phyloP scores from a whole-genome alignment of 2,329 filamentous ascomycete species.

The Drechslerella dactyloides region DNA sequence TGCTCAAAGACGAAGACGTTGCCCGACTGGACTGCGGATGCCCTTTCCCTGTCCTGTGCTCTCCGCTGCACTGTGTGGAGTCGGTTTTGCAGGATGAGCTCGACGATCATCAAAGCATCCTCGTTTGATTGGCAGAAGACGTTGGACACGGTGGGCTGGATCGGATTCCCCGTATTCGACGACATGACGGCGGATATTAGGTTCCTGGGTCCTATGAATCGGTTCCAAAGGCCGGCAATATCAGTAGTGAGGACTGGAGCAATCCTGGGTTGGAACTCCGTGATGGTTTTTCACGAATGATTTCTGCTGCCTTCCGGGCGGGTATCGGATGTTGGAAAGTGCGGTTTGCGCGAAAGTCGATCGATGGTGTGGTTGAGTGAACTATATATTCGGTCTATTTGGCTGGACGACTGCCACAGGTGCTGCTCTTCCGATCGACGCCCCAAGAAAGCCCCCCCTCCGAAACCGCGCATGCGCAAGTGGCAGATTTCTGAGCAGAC shows the following conservation, averaged over 20 bases:
- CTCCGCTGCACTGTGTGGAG: conserved; percentile 58
- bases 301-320: too few relatives aligned
- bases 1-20: conserved; percentile 93
- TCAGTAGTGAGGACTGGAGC: not conserved
- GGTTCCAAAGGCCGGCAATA: not conserved
- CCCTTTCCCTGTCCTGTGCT: conserved; percentile 83
- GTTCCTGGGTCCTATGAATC: conserved; percentile 1
- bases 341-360: too few relatives aligned
- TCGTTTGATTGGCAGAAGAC: conserved; percentile 49
- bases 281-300: too few relatives aligned
- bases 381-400: too few relatives aligned
- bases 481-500: conserved; percentile 1
- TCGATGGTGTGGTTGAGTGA: too few relatives aligned
- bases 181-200: conserved; percentile 26
- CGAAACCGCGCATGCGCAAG: conserved; percentile 14
- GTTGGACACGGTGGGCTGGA: conserved; percentile 50
- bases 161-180: conserved; percentile 37
- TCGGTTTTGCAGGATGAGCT: conserved; percentile 37
- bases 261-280: too few relatives aligned
- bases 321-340: too few relatives aligned
- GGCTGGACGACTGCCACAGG: too few relatives aligned
- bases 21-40: conserved; percentile 78
- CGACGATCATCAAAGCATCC: conserved; percentile 47
- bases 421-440: too few relatives aligned
- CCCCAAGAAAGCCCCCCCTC: not conserved